Evolutionary conservation across 1,284 basidiomycete genomes (phyloP), one percentile per base, ranked within the genome.

Genomic region (Coniferiporia sulphurascens): DNA sequence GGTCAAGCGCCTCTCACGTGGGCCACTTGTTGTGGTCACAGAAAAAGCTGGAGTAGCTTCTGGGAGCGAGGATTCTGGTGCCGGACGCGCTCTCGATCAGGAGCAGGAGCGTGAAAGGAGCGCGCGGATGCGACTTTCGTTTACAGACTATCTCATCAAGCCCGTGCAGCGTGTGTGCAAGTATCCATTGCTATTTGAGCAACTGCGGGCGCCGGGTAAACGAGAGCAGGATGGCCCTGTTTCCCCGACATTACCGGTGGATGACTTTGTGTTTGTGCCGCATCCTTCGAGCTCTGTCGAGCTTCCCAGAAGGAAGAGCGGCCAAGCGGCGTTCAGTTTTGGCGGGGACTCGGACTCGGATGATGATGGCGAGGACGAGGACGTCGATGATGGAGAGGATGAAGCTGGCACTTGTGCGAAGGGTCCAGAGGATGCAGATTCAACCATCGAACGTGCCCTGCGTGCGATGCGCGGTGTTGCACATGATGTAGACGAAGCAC

Each of bases 91-190:
- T n/a, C 41, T 43, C 41, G 22, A 55, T n/a, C 10, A 27, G 27
- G 58, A 60, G 53, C 19, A 3, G 35, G 52, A 60, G 46, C 34
- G 36, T 13, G 54, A 52, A 27, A 45, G 59, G 17, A 38, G 43
- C 22, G 50, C 48, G 41, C 48, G 52, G 6, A 52, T 52, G 46
- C 63, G 71, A 50, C 81, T 94, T 52, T 76, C 78, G 59, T 83
- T 90, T 68, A 76, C 83, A 65, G 93, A 95, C 72, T 91, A 93
- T 69, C 78, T 95, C 73, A 95, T 95, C 73, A 91, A 92, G 70
- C 93, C 93, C 5, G 81, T 95, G 17, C 93, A 95, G 72, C 78
- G 93, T 45, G 87, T 95, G 50, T 95, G 93, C 79, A 91, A 89
- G 67, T 98, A 98, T 69, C 93, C 93, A 8, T 79, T 97, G 46